A percentile compares a stretch with the other conserved stretches of the same genome.
Evolutionary conservation across 2,329 filamentous ascomycete species (phyloP).

Genomic region (Pseudogymnoascus verrucosus): DNA sequence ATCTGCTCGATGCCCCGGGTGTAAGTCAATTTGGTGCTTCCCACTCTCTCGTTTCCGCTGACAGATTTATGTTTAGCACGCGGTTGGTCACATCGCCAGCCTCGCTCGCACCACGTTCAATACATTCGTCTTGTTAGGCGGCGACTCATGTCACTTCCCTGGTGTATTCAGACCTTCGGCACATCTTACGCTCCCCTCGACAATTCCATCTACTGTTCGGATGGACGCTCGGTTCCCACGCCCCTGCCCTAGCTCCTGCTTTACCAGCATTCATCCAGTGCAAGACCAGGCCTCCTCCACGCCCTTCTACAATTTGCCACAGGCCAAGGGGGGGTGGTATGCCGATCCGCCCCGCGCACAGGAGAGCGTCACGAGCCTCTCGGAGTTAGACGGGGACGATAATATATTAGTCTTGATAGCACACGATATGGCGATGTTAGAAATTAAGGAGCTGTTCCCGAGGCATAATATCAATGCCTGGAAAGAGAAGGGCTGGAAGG

Average conservation of each 20-base stretch:
- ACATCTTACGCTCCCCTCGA: slow-evolving; percentile 29
- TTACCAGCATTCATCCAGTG: slow-evolving; percentile 22
- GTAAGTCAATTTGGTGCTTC: not conserved
- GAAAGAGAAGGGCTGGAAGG: slow-evolving; percentile 11
- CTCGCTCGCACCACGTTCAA: slow-evolving; percentile 31
- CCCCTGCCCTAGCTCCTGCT: not conserved
- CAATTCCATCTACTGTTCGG: slow-evolving; percentile 25
- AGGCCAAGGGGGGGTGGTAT: slow-evolving; percentile 4
- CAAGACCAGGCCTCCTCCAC: slow-evolving; percentile 23
- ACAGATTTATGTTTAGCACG: slow-evolving; percentile 26
- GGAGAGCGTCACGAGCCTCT: slow-evolving; percentile 34
- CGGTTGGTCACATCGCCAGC: slow-evolving; percentile 34
- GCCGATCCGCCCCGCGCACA: slow-evolving; percentile 15
- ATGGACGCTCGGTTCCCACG: not conserved
- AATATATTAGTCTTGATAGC: not conserved
- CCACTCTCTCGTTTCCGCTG: not conserved
- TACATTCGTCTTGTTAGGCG: slow-evolving; percentile 36
- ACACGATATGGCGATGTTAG: not conserved
- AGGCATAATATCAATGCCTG: slow-evolving; percentile 10
- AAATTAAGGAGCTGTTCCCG: not conserved
- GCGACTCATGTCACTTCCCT: slow-evolving; percentile 34
- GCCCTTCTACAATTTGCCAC: slow-evolving; percentile 23
- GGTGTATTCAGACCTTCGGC: slow-evolving; percentile 33
- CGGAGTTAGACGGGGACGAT: slow-evolving; percentile 21
- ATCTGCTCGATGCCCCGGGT: slow-evolving; percentile 44